Percentiles rank a stretch among this genome's conserved stretches.
These are phyloP conservation scores for Thielaviopsis populi DNA, from an alignment of 2,329 filamentous ascomycete species.

Conservation along the genomic window DNA sequence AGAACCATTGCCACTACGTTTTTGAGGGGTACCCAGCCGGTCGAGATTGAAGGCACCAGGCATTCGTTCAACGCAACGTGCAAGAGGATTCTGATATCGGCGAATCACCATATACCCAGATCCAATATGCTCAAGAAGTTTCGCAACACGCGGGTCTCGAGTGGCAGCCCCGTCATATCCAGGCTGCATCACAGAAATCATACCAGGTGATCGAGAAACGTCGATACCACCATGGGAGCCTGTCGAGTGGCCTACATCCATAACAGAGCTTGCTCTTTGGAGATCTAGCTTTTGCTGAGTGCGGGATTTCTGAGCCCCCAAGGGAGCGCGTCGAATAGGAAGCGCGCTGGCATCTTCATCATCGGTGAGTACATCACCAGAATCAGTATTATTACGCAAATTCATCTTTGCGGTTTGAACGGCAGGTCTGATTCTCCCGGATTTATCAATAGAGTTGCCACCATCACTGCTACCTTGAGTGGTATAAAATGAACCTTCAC, in stretches of 20 bases:
- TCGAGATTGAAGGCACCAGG: constrained; percentile 17
- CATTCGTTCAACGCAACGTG: constrained; percentile 39
- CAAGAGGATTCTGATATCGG: constrained; percentile 55
- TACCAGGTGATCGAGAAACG: constrained; percentile 29
- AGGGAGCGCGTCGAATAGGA: constrained; percentile 24
- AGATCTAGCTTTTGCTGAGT: constrained; percentile 65
- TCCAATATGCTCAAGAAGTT: constrained; percentile 52
- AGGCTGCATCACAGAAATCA: constrained; percentile 35
- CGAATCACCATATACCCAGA: constrained; percentile 62
- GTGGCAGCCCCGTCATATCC: constrained; percentile 37
- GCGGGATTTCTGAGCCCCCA: constrained; percentile 42
- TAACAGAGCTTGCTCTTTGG: constrained; percentile 55
- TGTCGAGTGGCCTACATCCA: constrained; percentile 38
- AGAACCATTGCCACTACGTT: not conserved
- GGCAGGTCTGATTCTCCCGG: constrained; percentile 23
- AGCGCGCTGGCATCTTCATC: constrained; percentile 25
- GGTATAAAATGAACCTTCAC: constrained; percentile 39
- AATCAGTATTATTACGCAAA: not conserved
- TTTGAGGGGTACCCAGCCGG: not conserved
- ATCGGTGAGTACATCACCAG: constrained; percentile 15
- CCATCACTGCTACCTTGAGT: constrained; percentile 21
- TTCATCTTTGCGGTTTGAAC: not conserved
- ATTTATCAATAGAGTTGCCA: constrained; percentile 23
- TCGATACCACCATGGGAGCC: constrained; percentile 20
- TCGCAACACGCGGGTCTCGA: constrained; percentile 47